Evolutionary conservation across 1,139 yeast genomes (phyloP).

Genomic region (Sugiyamaella castrensis): DNA sequence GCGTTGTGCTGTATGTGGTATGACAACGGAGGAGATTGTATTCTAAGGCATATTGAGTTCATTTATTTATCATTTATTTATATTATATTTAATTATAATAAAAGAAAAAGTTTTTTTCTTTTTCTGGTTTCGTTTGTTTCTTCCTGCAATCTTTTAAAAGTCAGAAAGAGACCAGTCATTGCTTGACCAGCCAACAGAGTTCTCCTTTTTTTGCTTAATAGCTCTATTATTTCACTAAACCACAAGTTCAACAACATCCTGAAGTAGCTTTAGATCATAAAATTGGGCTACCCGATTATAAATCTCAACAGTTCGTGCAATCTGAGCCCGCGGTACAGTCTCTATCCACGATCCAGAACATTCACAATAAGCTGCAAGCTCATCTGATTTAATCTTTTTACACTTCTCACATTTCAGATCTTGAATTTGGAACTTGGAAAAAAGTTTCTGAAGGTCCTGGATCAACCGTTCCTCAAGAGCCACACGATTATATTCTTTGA

Average conservation of each 20-base stretch:
- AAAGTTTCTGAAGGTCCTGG: constrained; percentile 52
- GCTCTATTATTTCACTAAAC: background rate
- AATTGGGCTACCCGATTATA: constrained; percentile 58
- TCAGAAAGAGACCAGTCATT: too few species aligned
- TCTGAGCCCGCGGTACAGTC: constrained; percentile 47
- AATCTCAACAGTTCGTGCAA: constrained; percentile 47
- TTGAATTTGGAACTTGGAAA: constrained; percentile 69
- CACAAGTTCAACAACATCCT: constrained; percentile 33
- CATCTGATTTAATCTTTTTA: constrained; percentile 59
- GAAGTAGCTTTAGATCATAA: constrained; percentile 60
- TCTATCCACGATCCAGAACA: constrained; percentile 88
- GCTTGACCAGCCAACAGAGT: too few species aligned
- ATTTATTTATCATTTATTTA: constrained; percentile 8
- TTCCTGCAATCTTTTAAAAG: too few species aligned
- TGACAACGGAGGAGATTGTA: constrained; percentile 70
- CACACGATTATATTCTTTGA: constrained; percentile 59
- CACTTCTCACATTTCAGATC: constrained; percentile 83
- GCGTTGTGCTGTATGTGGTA: constrained; percentile 79
- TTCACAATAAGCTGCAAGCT: constrained; percentile 70
- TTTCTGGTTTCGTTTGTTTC: too few species aligned
- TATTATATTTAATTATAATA: background rate
- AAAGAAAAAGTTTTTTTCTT: too few species aligned
- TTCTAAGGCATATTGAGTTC: constrained; percentile 29
- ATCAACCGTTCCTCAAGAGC: constrained; percentile 77
- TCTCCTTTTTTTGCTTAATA: too few species aligned